phyloP scores from a whole-genome alignment of 148 eudicot species.

The Chenopodium quinoa region DNA sequence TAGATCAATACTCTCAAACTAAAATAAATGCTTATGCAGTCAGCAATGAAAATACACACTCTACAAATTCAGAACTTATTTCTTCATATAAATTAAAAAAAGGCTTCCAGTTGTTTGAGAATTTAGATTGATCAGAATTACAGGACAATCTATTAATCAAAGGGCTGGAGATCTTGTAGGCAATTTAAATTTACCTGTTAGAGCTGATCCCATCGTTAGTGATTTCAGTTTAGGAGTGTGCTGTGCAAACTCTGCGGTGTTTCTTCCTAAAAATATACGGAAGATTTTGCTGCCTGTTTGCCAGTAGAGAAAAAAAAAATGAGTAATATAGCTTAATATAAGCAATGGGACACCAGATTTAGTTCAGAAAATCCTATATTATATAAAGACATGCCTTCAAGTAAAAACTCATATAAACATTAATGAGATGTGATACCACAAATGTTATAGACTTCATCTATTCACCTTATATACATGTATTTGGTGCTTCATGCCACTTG shows the following conservation, averaged over 20 bases:
- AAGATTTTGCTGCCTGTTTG: conserved; percentile 8
- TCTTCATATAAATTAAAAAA: neutral
- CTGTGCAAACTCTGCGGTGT: conserved; percentile 1
- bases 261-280: conserved; percentile 8
- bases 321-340: neutral
- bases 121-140: neutral
- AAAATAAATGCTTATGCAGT: neutral
- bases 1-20: neutral
- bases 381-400: neutral
- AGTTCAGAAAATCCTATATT: neutral
- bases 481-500: conserved; percentile 9
- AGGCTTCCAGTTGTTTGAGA: neutral
- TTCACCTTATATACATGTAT: conserved; percentile 5
- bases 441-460: neutral
- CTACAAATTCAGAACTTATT: neutral
- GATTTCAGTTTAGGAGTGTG: conserved; percentile 1
- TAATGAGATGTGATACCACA: neutral
- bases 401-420: neutral
- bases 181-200: neutral
- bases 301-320: neutral
- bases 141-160: neutral
- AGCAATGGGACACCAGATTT: neutral
- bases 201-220: neutral
- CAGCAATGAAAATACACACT: neutral
- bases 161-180: neutral